phyloP scores from a whole-genome alignment of 768 basidiomycete species.

The Boletus huronensis region DNA sequence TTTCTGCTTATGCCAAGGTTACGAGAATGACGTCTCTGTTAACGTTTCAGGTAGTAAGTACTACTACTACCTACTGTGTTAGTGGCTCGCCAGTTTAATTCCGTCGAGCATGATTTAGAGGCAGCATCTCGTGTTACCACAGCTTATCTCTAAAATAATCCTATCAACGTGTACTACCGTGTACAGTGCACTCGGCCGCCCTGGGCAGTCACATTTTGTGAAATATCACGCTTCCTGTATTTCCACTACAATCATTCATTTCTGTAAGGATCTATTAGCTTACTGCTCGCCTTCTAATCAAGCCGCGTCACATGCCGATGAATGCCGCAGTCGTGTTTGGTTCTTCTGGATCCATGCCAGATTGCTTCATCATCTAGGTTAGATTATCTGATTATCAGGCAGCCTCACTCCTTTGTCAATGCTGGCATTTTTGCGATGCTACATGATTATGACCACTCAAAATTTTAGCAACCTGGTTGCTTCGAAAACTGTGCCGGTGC shows the following conservation, averaged over 20 bases:
- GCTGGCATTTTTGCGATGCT: too few species aligned
- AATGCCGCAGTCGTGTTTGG: too few species aligned
- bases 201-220: too few species aligned
- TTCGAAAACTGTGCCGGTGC: too few species aligned
- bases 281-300: not conserved
- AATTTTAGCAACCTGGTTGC: too few species aligned
- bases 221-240: not conserved
- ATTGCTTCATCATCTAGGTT: too few species aligned
- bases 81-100: not conserved
- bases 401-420: too few species aligned
- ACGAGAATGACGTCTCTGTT: slow-evolving; percentile 1
- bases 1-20: not conserved
- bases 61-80: too few species aligned
- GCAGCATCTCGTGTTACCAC: not conserved
- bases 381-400: too few species aligned
- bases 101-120: not conserved
- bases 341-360: too few species aligned
- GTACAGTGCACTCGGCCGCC: not conserved
- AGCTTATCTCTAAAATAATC: not conserved
- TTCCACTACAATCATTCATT: not conserved
- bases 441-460: too few species aligned
- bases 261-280: not conserved
- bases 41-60: slow-evolving; percentile 1
- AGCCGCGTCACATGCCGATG: too few species aligned
- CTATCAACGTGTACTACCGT: not conserved